Base-by-base conservation (phyloP, 2,329 filamentous ascomycete genomes). In the Curvularia hawaiiensis region DNA sequence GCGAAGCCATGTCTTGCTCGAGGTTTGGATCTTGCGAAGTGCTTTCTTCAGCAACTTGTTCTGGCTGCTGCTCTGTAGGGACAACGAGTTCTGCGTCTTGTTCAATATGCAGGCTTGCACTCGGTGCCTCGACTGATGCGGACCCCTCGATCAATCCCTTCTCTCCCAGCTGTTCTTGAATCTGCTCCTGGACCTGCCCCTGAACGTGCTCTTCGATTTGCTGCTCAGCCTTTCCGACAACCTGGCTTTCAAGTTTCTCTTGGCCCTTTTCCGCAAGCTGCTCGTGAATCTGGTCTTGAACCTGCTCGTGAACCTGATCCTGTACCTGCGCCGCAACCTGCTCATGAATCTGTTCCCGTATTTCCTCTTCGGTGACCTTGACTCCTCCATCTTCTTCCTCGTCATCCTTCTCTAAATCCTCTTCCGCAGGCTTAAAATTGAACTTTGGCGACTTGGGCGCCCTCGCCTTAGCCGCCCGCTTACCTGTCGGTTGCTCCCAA, bases 1-100 rank as follows among this genome's bases (percentile, higher is more conserved):
- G 64, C 18, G 62, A 55, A n/a, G 66, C 60, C 8, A 73, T n/a
- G 8, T 59, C 61, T 40, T 66, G 47, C 39, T 64, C 61, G 9
- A 69, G 41, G 14, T 50, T 46, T 16, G 45, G 20, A 43, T 56
- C 49, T 22, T 47, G 26, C 35, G 40, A 48, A 52, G 20, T 40
- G 16, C 20, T 24, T 24, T 50, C 50, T 16, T 49, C 8, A 31
- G 43, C 16, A 2, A 28, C n/a, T 35, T 28, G 14, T 30, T 44
- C n/a, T 22, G 28, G 7, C 16, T 16, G 26, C 9, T 54, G 31
- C 51, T 56, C 48, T 18, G 52, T 31, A 22, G 40, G 4, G 22
- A 47, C n/a, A 24, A 35, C 22, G 7, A 52, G 16, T 30, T 51
- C 50, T 50, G 44, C 47, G 18, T 58, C 47, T 30, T 58, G 47